Conservation (phyloP, 352 stramenopile genomes). For the Phytophthora pisi region DNA sequence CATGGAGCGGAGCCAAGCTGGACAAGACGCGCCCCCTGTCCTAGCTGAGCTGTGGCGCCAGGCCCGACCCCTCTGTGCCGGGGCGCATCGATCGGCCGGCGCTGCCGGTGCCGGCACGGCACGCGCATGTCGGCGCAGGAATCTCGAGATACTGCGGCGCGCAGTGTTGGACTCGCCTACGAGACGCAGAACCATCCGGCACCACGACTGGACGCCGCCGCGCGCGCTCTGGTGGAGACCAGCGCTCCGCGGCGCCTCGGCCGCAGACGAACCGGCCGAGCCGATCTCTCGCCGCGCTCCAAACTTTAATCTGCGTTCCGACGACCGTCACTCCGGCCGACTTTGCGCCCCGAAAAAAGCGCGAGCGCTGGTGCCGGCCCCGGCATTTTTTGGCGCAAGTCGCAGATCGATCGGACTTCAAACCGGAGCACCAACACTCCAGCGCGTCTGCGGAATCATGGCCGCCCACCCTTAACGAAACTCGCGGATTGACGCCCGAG, state of each 20-base stretch:
- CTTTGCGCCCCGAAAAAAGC: slow-evolving; percentile 15
- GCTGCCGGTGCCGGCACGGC: too few relatives aligned
- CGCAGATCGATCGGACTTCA: slow-evolving; percentile 6
- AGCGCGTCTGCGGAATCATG: slow-evolving; percentile 3
- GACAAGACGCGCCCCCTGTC: neutral
- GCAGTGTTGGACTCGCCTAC: neutral
- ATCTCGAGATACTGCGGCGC: slow-evolving; percentile 14
- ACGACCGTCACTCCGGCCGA: slow-evolving; percentile 19
- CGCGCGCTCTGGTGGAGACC: slow-evolving; percentile 13
- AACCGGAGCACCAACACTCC: slow-evolving; percentile 13
- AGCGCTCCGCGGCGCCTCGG: neutral
- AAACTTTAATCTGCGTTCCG: slow-evolving; percentile 31
- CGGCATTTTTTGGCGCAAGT: slow-evolving; percentile 8
- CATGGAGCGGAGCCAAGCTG: neutral
- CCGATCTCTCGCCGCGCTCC: slow-evolving; percentile 25
- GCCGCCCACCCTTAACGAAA: too few relatives aligned
- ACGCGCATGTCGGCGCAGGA: slow-evolving; percentile 2
- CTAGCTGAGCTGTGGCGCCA: neutral
- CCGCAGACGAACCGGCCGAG: slow-evolving; percentile 19
- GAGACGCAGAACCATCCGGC: slow-evolving; percentile 20
- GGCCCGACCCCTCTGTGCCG: neutral
- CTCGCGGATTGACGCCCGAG: too few relatives aligned
- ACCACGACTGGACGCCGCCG: slow-evolving; percentile 16
- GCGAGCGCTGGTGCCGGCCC: neutral
- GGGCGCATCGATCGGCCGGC: neutral